phyloP scores from a whole-genome alignment of 495 filamentous ascomycete genomes.

The Chaetomium fimeti region DNA sequence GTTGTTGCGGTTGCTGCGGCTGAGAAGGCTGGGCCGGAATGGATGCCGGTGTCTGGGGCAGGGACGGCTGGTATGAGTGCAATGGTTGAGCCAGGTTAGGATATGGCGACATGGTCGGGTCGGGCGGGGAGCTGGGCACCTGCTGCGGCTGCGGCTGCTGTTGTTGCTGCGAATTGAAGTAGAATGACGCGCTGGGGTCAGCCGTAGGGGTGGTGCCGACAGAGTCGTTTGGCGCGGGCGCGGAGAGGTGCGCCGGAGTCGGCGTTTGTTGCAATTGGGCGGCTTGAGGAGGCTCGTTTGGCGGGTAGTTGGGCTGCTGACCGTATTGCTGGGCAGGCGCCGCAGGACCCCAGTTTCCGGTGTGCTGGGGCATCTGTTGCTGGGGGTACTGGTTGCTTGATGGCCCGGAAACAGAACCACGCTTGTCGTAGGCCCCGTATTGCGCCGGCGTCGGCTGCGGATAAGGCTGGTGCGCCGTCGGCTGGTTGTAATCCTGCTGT shows the following conservation, averaged over 20 bases:
- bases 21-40: constrained; percentile 42
- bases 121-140: constrained; percentile 36
- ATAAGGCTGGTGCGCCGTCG: constrained; percentile 41
- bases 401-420: constrained; percentile 36
- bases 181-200: constrained; percentile 51
- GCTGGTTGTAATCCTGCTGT: constrained; percentile 53
- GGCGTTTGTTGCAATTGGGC: constrained; percentile 34
- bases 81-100: constrained; percentile 45
- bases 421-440: constrained; percentile 42
- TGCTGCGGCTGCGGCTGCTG: constrained; percentile 38
- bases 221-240: constrained; percentile 23
- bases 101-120: constrained; percentile 44
- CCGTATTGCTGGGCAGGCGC: constrained; percentile 40
- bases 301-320: constrained; percentile 38
- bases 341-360: constrained; percentile 45
- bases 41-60: constrained; percentile 46
- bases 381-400: constrained; percentile 48
- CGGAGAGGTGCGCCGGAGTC: constrained; percentile 34
- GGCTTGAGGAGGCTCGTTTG: constrained; percentile 37
- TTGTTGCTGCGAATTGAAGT: constrained; percentile 45
- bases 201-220: constrained; percentile 36
- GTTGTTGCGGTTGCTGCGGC: constrained; percentile 27
- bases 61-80: constrained; percentile 42
- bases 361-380: constrained; percentile 47
- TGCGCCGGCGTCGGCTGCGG: constrained; percentile 40